phyloP scores from a whole-genome alignment of 371 early-diverging fungal genomes.

The Mortierella polycephala region DNA sequence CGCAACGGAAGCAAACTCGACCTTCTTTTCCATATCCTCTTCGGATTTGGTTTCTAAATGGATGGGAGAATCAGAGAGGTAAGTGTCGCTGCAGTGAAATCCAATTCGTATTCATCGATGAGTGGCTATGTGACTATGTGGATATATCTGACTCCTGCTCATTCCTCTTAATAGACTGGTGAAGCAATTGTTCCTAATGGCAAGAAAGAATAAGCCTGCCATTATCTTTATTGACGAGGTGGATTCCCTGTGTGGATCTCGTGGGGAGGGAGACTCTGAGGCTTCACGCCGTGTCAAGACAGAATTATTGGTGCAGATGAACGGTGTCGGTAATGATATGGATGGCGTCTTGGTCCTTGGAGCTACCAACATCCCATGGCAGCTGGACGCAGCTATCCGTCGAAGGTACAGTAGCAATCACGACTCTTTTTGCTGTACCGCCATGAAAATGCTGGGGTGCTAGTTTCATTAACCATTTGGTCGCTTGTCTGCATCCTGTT shows the following conservation, averaged over 20 bases:
- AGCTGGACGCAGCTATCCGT: constrained; percentile 93
- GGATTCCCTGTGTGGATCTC: constrained; percentile 94
- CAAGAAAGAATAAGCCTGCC: constrained; percentile 91
- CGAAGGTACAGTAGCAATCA: constrained; percentile 67
- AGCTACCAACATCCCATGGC: constrained; percentile 98
- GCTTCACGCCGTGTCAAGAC: constrained; percentile 95
- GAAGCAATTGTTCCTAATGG: constrained; percentile 94
- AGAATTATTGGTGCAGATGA: constrained; percentile 98
- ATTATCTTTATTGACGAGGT: constrained; percentile 99
- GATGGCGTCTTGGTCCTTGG: constrained; percentile 94
- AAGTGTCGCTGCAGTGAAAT: constrained; percentile 14
- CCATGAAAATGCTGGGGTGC: neutral
- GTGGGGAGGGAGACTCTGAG: constrained; percentile 97
- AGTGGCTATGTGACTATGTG: neutral
- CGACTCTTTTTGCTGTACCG: neutral
- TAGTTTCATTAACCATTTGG: neutral
- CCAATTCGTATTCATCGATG: neutral
- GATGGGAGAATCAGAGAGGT: constrained; percentile 98
- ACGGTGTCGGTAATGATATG: constrained; percentile 96
- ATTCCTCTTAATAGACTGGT: constrained; percentile 70
- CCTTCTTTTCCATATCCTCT: constrained; percentile 95
- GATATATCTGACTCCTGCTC: too few species aligned
- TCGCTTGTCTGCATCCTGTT: neutral
- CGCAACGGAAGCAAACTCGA: constrained; percentile 95
- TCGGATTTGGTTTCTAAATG: constrained; percentile 97